phyloP scores from a whole-genome alignment of 345 rosid genomes.

The Lepidium sativum region DNA sequence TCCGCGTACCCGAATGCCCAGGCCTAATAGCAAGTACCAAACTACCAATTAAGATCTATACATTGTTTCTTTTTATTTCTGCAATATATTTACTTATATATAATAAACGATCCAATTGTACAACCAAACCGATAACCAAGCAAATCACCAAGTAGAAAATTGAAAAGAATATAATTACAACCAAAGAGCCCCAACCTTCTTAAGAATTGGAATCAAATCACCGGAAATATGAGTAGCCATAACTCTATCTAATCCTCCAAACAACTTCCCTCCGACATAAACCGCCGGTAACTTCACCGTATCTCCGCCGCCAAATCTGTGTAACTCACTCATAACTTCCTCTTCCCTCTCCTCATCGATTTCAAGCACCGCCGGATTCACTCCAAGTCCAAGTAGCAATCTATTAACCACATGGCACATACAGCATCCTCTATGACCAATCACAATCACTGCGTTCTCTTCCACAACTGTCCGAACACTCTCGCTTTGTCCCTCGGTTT shows the following conservation, averaged over 20 bases:
- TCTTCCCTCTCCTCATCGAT: constrained; percentile 50
- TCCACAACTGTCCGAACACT: constrained; percentile 31
- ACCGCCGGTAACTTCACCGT: constrained; percentile 58
- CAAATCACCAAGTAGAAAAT: neutral
- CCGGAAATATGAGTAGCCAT: constrained; percentile 81
- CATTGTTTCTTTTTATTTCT: neutral
- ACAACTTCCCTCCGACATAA: constrained; percentile 67
- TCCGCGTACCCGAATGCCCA: no score
- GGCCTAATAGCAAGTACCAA: no score
- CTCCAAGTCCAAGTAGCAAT: constrained; percentile 63
- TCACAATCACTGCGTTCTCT: constrained; percentile 55
- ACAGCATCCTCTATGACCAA: constrained; percentile 63
- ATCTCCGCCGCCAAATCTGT: constrained; percentile 13
- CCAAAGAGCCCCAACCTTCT: constrained; percentile 80
- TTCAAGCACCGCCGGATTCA: constrained; percentile 59
- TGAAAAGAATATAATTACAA: constrained; percentile 28
- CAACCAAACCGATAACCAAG: neutral
- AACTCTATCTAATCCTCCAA: constrained; percentile 80
- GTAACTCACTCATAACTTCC: constrained; percentile 29
- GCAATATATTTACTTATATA: neutral
- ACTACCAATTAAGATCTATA: neutral
- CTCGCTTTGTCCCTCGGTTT: constrained; percentile 10
- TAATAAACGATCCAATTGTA: neutral
- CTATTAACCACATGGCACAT: constrained; percentile 68
- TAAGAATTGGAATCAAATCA: constrained; percentile 75